A percentile compares a stretch with the other conserved stretches of the same genome.
phyloP scores from a whole-genome alignment of 202 grass and related monocot species.

The Carex arenaria region DNA sequence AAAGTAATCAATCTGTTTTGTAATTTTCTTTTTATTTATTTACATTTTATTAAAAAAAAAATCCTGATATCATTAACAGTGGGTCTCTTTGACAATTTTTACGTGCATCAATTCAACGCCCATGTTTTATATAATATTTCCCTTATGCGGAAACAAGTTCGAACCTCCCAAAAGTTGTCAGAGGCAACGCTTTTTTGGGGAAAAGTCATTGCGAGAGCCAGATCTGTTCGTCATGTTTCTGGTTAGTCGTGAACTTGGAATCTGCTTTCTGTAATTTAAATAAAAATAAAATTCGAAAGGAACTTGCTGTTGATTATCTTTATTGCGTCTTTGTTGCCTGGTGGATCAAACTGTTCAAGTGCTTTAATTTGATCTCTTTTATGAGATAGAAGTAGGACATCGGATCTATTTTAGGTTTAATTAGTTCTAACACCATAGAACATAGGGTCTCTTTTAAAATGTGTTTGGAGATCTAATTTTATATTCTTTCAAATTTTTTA shows the following conservation, averaged over 20 bases:
- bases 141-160: background rate
- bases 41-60: no score
- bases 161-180: slow-evolving; percentile 14
- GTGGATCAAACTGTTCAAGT: background rate
- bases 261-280: background rate
- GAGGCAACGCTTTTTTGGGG: background rate
- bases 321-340: background rate
- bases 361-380: background rate
- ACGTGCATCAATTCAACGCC: background rate
- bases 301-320: background rate
- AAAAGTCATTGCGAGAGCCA: background rate
- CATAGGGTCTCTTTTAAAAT: no score
- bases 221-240: background rate
- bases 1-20: no score
- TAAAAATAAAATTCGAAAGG: background rate
- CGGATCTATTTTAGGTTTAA: no score
- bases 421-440: no score
- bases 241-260: background rate
- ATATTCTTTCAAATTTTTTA: no score
- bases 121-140: background rate
- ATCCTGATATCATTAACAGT: no score
- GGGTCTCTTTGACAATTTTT: no score
- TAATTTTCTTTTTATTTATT: no score
- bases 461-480: no score
- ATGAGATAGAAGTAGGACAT: no score